These are phyloP conservation scores for Rhizoclosmatium globosum DNA, from an alignment of 192 early-diverging fungal genomes.

Conservation along the genomic window DNA sequence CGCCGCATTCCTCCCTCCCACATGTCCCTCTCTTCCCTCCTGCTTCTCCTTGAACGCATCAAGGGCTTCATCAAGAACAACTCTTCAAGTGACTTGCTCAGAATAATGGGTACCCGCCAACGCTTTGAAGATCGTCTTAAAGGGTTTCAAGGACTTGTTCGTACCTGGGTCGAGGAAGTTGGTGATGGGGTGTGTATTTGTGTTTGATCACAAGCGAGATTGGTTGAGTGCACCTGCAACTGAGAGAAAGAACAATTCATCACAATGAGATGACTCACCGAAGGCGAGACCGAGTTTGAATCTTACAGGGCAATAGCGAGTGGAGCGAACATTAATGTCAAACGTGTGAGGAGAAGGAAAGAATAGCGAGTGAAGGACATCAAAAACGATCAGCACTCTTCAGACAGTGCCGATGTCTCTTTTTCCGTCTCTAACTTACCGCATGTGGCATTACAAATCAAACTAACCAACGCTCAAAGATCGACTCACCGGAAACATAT, in stretches of 20 bases:
- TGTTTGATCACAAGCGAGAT: neutral
- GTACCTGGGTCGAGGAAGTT: slow-evolving; percentile 39
- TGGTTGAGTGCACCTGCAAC: too few relatives aligned
- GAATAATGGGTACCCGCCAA: slow-evolving; percentile 18
- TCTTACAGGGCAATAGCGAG: too few relatives aligned
- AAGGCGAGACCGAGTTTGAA: too few relatives aligned
- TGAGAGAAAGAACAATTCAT: too few relatives aligned
- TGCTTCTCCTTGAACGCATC: slow-evolving; percentile 30
- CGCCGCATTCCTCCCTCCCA: slow-evolving; percentile 1
- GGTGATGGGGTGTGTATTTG: slow-evolving; percentile 32
- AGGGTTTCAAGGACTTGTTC: slow-evolving; percentile 21
- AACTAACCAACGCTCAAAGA: neutral
- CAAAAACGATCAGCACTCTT: too few relatives aligned
- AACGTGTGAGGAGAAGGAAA: too few relatives aligned
- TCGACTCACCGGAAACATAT: slow-evolving; percentile 6
- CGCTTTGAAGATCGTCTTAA: slow-evolving; percentile 28
- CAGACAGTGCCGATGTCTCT: too few relatives aligned
- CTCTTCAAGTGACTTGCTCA: slow-evolving; percentile 7
- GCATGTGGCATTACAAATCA: too few relatives aligned
- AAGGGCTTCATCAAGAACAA: slow-evolving; percentile 37
- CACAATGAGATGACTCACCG: too few relatives aligned
- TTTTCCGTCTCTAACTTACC: too few relatives aligned
- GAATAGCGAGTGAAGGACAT: too few relatives aligned
- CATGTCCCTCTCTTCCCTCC: slow-evolving; percentile 9
- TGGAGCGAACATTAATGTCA: too few relatives aligned